phyloP scores from a whole-genome alignment of 257 asterid species.

The Thymus mandschuricus region DNA sequence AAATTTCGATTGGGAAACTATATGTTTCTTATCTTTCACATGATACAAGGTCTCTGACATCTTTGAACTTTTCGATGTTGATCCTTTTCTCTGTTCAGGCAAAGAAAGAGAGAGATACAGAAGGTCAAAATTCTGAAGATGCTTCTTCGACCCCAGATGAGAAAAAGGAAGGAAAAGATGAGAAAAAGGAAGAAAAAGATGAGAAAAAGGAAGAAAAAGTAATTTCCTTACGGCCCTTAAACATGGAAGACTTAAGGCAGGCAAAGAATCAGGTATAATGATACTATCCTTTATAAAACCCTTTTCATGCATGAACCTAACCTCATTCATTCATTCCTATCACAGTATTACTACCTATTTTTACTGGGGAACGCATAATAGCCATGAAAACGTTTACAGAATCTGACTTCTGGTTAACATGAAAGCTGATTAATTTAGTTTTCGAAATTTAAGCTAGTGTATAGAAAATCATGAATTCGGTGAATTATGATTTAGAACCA shows the following conservation, averaged over 20 bases:
- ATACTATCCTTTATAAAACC: not conserved
- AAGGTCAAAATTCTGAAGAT: constrained; percentile 51
- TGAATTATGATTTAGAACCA: not conserved
- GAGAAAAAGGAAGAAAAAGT: too few species aligned
- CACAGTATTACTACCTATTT: not conserved
- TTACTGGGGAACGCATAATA: not conserved
- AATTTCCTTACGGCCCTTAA: constrained; percentile 71
- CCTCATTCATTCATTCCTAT: constrained; percentile 8
- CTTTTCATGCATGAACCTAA: not conserved
- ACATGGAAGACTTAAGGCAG: constrained; percentile 91
- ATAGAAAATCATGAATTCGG: not conserved
- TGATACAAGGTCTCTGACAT: not conserved
- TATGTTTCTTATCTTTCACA: not conserved
- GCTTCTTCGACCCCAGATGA: constrained; percentile 49
- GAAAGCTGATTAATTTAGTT: not conserved
- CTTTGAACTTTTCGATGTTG: too few species aligned
- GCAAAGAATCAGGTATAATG: constrained; percentile 84
- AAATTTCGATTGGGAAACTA: constrained; percentile 27
- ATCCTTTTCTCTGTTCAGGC: constrained; percentile 44
- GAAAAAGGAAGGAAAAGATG: constrained; percentile 55
- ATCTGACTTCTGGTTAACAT: not conserved
- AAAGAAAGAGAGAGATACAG: constrained; percentile 50
- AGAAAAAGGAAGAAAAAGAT: too few species aligned
- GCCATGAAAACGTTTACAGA: not conserved
- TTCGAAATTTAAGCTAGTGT: not conserved